A percentile compares a stretch with the other conserved stretches of the same genome.
Evolutionary conservation across 371 early-diverging fungal genomes (phyloP).

Genomic region (Mucor velutinosus): DNA sequence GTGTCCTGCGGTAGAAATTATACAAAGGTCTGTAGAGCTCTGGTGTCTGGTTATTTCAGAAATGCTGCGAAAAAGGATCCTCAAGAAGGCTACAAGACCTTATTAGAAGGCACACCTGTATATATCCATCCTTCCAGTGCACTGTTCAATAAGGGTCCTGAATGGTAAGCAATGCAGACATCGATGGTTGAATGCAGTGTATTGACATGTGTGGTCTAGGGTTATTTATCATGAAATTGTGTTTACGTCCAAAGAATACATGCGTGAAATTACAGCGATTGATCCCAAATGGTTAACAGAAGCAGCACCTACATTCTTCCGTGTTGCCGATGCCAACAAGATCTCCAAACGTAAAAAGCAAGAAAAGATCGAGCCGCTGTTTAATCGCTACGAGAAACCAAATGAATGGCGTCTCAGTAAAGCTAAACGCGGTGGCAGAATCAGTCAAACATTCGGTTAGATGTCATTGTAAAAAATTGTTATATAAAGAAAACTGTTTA

Average conservation of each 20-base stretch:
- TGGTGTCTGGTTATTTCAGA: constrained; percentile 93
- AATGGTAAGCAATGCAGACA: constrained; percentile 63
- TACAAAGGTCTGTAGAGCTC: constrained; percentile 85
- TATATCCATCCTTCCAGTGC: constrained; percentile 95
- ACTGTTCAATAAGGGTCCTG: constrained; percentile 94
- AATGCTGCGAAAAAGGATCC: constrained; percentile 98
- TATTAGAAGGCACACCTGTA: constrained; percentile 96
- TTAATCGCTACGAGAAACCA: constrained; percentile 89
- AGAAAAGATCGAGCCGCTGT: constrained; percentile 92
- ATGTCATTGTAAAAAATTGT: constrained; percentile 6
- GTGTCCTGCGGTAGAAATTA: constrained; percentile 93
- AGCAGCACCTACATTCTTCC: constrained; percentile 96
- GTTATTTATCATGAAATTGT: constrained; percentile 98
- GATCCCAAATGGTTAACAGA: constrained; percentile 98
- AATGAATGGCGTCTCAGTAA: constrained; percentile 88
- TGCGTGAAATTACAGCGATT: constrained; percentile 95
- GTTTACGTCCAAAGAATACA: constrained; percentile 97
- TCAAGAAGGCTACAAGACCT: constrained; percentile 96
- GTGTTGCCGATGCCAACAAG: constrained; percentile 88
- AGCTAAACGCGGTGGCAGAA: constrained; percentile 72
- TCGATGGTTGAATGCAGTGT: neutral
- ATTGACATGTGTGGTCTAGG: constrained; percentile 41
- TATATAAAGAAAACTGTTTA: neutral
- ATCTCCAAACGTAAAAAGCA: constrained; percentile 91
- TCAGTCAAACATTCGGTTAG: constrained; percentile 80